Evolutionary conservation across 129 eudicot genomes (phyloP).

Genomic region (Arctium lappa): DNA sequence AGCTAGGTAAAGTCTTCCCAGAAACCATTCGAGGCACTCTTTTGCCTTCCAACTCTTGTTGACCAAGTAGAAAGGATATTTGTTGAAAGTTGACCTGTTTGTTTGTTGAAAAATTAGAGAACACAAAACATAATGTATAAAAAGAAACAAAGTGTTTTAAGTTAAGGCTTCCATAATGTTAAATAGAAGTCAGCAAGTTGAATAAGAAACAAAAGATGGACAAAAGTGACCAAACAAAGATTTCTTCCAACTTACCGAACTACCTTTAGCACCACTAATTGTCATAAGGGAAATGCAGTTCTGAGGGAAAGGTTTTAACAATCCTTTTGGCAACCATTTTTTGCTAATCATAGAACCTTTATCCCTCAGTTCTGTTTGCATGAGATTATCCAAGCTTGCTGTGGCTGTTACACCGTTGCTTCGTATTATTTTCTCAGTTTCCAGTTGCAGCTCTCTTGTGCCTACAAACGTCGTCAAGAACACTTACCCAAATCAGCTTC

Average conservation of each 20-base stretch:
- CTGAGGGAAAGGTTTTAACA: constrained; percentile 79
- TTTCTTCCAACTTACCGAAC: constrained; percentile 57
- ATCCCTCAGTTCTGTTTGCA: constrained; percentile 73
- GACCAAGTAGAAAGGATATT: constrained; percentile 89
- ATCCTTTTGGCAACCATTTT: constrained; percentile 65
- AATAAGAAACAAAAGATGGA: neutral
- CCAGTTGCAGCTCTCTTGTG: constrained; percentile 58
- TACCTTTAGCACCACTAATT: constrained; percentile 97
- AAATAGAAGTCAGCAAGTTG: neutral
- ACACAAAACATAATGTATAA: neutral
- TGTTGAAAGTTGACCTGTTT: constrained; percentile 94
- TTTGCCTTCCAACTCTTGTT: constrained; percentile 98
- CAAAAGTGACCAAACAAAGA: neutral
- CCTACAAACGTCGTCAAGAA: constrained; percentile 33
- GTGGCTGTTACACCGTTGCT: constrained; percentile 63
- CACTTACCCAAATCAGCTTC: neutral
- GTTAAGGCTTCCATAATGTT: neutral
- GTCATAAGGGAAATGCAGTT: constrained; percentile 95
- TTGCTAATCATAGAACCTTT: constrained; percentile 68
- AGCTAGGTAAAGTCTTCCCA: constrained; percentile 89
- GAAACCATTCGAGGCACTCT: constrained; percentile 98
- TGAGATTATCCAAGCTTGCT: constrained; percentile 72
- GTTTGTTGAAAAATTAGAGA: constrained; percentile 11
- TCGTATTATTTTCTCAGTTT: constrained; percentile 70
- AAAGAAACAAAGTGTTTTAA: neutral